Evolutionary conservation across 2,329 filamentous ascomycete genomes (phyloP), one percentile per base, ranked within the genome.

Genomic region (Aspergillus fischeri): DNA sequence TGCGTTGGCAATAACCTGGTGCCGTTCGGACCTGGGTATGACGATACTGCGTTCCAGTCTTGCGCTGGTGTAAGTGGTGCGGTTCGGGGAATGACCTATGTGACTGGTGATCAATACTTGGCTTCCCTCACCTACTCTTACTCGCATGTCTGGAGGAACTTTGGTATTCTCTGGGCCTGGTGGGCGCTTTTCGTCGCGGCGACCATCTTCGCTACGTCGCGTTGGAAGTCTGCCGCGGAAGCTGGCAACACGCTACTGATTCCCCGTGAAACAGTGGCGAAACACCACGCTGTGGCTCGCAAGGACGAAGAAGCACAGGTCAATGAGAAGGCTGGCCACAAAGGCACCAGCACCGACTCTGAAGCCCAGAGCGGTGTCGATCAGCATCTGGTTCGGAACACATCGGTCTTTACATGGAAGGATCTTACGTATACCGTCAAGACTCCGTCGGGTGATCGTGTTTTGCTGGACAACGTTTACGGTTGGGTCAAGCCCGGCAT

Each of bases 401-500:
- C 82, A 0, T 86, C 84, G 0, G 78, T 89, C 0, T 90, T 91
- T 64, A 91, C 88, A 1, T 92, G 88, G 87, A 87, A 87, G 67
- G 82, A 90, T 57, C 81, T 92, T 21, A 81, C 77, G 1, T 91
- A 91, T 66, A 88, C 84, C 0, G 88, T 92, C 58, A 81, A 85
- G 62, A 86, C 83, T 0, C 78, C 81, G 0, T 70, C 74, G 0
- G 83, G 83, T 3, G 72, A 75, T 52, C 80, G 82, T 10, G 75
- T 83, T 63, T 77, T 90, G 1, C 76, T 90, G 28, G 85, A 89
- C 65, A 80, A 86, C 14, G 83, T 92, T 49, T 85, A 82, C 57
- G 90, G 90, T 0, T 92, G 90, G 68, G 89, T 86, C 1, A 91
- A 91, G 66, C 90, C 90, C 0, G 90, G 90, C 8, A 79, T 88